Base-by-base conservation (phyloP, 805 yeast species). In the Metschnikowia koreensis region DNA sequence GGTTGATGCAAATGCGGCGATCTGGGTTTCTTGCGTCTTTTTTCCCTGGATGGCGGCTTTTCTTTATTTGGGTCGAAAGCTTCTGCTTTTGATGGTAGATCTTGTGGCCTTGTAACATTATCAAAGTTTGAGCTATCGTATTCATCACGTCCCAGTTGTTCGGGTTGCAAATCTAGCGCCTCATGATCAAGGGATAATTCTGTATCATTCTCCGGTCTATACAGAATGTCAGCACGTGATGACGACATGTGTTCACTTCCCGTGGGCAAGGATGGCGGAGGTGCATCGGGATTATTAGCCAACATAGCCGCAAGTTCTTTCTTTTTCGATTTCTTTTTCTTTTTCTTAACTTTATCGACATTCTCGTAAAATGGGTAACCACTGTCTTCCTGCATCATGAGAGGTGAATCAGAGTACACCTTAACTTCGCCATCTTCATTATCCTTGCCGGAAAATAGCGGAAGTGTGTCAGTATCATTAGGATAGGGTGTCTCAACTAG, bases 251-350 rank as follows among this genome's bases (percentile, higher is more conserved):
- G 31, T 27, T 46, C 27, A 29, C 36, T 34, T 13, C 11, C 15
- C 12, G 44, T 9, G 27, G 46, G 39, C 16, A 57, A 43, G n/a
- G 58, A 42, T 8, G 62, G 62, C 7, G 60, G 62, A 2, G 62
- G 62, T 0, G 57, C 62, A 38, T 55, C 56, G 10, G 62, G 62
- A 4, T 53, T 45, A 22, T 46, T 41, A 17, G 42, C 46, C 48
- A 58, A 48, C 58, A 50, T 47, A 9, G 40, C 45, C 29, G 44
- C 46, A 2, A 41, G 16, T 15, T 46, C 55, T 22, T 44, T 51
- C 31, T n/a, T 44, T 28, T 44, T 49, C n/a, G 31, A 17, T 29
- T 47, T 53, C 43, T 49, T 47, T 51, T 59, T 59, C 50, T 52
- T 55, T 39, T 59, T 57, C 44, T 50, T 59, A 29, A 46, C 47